Conservation (phyloP, 106 monocot genomes). For the Agapanthus africanus region DNA sequence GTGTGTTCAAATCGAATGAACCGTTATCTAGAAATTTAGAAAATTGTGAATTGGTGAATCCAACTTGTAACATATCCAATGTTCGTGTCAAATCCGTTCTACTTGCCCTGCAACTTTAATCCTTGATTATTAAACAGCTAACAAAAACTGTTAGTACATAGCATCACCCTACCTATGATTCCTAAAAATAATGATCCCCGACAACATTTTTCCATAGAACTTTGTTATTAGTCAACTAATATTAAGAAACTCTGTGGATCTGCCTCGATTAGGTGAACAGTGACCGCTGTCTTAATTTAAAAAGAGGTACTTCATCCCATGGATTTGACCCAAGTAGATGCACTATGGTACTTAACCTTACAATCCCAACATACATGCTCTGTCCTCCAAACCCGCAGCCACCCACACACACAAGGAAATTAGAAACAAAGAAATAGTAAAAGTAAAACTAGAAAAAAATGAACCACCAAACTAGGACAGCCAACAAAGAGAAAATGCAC, state of each 20-base stretch:
- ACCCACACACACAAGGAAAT: too few relatives aligned
- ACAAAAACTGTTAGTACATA: not conserved
- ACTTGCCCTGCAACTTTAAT: too few relatives aligned
- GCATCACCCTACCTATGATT: not conserved
- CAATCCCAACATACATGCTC: too few relatives aligned
- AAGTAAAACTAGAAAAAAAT: too few relatives aligned
- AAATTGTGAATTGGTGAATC: too few relatives aligned
- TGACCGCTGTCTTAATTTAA: not conserved
- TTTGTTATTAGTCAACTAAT: not conserved
- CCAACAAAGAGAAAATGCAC: not conserved
- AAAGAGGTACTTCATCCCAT: not conserved
- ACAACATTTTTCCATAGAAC: not conserved
- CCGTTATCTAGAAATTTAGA: too few relatives aligned
- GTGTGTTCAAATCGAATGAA: too few relatives aligned
- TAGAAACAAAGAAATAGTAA: not conserved
- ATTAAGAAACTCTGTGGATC: not conserved
- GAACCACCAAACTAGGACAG: too few relatives aligned
- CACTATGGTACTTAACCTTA: not conserved
- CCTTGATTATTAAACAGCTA: not conserved
- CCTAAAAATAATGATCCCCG: not conserved
- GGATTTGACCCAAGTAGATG: too few relatives aligned
- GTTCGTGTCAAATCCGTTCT: too few relatives aligned
- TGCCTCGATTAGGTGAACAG: not conserved
- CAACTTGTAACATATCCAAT: too few relatives aligned
- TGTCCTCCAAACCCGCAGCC: not conserved